Percentiles rank a stretch among this genome's conserved stretches.
Conservation (phyloP, 768 basidiomycete species). For the Termitomyces sp. region DNA sequence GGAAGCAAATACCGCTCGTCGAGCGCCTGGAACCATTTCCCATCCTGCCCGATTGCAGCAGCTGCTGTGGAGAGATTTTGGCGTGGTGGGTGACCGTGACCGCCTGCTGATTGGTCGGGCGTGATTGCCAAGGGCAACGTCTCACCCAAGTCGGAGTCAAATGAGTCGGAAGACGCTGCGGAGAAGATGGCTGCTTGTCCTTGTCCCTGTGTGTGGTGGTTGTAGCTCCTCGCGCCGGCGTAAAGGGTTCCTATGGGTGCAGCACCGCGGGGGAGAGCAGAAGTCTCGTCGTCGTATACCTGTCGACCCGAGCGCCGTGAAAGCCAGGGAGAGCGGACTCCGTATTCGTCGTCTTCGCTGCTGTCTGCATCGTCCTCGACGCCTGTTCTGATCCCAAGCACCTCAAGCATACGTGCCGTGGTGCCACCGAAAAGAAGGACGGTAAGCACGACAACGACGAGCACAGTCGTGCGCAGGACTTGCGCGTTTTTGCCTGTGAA, state of each 20-base stretch:
- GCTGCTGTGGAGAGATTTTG: conserved; percentile 12
- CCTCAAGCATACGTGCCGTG: conserved; percentile 94
- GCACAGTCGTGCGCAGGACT: conserved; percentile 87
- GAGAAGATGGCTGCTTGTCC: conserved; percentile 44
- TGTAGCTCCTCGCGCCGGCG: conserved; percentile 39
- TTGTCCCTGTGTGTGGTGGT: conserved; percentile 45
- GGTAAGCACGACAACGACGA: conserved; percentile 93
- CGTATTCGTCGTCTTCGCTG: conserved; percentile 47
- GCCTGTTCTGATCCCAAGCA: conserved; percentile 92
- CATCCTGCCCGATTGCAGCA: conserved; percentile 52
- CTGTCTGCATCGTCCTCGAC: conserved; percentile 87
- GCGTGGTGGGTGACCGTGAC: conserved; percentile 14
- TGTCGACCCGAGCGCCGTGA: conserved; percentile 34
- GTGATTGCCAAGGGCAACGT: conserved; percentile 72
- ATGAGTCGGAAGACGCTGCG: conserved; percentile 67
- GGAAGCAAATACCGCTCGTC: conserved; percentile 94
- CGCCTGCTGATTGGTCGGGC: conserved; percentile 21
- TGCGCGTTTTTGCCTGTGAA: conserved; percentile 93
- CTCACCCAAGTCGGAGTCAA: conserved; percentile 71
- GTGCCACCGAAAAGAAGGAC: conserved; percentile 95
- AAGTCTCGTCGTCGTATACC: conserved; percentile 38
- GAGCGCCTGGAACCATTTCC: conserved; percentile 93
- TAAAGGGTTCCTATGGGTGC: conserved; percentile 56
- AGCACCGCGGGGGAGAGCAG: conserved; percentile 28
- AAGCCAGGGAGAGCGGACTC: conserved; percentile 27